Conservation (phyloP, 1,284 basidiomycete species). For the Tylopilus orsonianus region DNA sequence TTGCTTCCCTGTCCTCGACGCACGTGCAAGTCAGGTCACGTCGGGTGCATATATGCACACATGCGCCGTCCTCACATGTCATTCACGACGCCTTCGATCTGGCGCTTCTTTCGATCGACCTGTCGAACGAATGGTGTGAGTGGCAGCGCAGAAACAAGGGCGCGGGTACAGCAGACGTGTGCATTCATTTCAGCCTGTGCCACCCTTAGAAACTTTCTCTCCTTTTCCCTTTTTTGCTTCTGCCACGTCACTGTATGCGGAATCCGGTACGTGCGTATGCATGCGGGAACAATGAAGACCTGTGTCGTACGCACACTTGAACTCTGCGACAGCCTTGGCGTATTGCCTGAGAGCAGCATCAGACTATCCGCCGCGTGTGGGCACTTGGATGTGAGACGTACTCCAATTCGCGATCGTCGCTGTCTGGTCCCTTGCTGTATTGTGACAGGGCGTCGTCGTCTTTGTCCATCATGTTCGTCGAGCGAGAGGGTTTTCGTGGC, state of each 20-base stretch:
- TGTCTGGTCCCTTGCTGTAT: slow-evolving; percentile 18
- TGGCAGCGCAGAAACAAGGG: background rate
- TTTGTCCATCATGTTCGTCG: slow-evolving; percentile 11
- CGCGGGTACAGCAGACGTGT: slow-evolving; percentile 23
- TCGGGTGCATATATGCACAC: slow-evolving; percentile 8
- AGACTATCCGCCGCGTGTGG: background rate
- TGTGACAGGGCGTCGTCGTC: slow-evolving; percentile 25
- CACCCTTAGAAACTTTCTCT: slow-evolving; percentile 31
- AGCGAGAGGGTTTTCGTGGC: slow-evolving; percentile 19
- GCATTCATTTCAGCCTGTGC: slow-evolving; percentile 33
- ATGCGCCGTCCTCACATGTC: slow-evolving; percentile 24
- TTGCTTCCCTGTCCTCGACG: slow-evolving; percentile 17
- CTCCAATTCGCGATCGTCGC: slow-evolving; percentile 33
- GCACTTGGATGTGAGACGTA: slow-evolving; percentile 5
- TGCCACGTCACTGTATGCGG: slow-evolving; percentile 38
- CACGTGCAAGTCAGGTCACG: background rate
- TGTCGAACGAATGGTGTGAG: slow-evolving; percentile 5
- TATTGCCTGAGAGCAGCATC: slow-evolving; percentile 26
- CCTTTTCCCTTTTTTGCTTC: slow-evolving; percentile 39
- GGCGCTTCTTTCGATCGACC: slow-evolving; percentile 21
- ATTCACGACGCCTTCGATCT: slow-evolving; percentile 22
- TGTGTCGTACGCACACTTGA: slow-evolving; percentile 25
- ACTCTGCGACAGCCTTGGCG: slow-evolving; percentile 33
- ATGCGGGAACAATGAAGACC: background rate
- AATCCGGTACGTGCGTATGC: background rate